Percentiles rank a stretch among this genome's conserved stretches.
Evolutionary conservation across 441 rosid genomes (phyloP).

Genomic region (Erodium moschatum): DNA sequence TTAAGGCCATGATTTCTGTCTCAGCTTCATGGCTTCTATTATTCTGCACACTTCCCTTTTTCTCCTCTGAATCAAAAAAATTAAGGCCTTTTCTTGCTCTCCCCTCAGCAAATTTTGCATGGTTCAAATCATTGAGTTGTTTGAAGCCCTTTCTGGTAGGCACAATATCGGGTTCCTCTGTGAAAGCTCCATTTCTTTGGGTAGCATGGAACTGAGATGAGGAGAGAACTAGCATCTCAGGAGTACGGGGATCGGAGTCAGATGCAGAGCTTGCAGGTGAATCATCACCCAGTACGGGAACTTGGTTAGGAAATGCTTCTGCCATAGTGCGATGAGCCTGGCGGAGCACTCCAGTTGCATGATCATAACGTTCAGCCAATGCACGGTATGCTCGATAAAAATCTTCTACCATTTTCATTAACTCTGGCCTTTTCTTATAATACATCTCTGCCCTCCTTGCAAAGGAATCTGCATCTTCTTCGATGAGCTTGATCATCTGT

Average conservation of each 20-base stretch:
- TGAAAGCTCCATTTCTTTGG: conserved; percentile 51
- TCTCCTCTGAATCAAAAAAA: conserved; percentile 51
- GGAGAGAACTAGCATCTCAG: conserved; percentile 48
- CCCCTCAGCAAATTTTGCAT: conserved; percentile 34
- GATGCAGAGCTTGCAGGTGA: conserved; percentile 25
- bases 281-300: conserved; percentile 64
- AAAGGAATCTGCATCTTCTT: conserved; percentile 98
- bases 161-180: conserved; percentile 44
- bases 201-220: conserved; percentile 32
- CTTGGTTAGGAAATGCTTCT: conserved; percentile 86
- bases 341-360: conserved; percentile 79
- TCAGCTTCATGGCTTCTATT: conserved; percentile 41
- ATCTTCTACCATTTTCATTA: conserved; percentile 63
- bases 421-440: conserved; percentile 61
- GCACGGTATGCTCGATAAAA: conserved; percentile 60
- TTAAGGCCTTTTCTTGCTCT: conserved; percentile 60
- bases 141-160: conserved; percentile 43
- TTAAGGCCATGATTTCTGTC: conserved; percentile 57
- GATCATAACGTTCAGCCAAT: conserved; percentile 91
- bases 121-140: conserved; percentile 37
- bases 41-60: conserved; percentile 26
- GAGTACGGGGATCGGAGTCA: conserved; percentile 37
- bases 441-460: conserved; percentile 87
- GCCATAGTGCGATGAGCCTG: conserved; percentile 32
- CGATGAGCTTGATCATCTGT: conserved; percentile 89